phyloP scores from a whole-genome alignment of 257 asterid genomes.

The Forsythia suspensa region DNA sequence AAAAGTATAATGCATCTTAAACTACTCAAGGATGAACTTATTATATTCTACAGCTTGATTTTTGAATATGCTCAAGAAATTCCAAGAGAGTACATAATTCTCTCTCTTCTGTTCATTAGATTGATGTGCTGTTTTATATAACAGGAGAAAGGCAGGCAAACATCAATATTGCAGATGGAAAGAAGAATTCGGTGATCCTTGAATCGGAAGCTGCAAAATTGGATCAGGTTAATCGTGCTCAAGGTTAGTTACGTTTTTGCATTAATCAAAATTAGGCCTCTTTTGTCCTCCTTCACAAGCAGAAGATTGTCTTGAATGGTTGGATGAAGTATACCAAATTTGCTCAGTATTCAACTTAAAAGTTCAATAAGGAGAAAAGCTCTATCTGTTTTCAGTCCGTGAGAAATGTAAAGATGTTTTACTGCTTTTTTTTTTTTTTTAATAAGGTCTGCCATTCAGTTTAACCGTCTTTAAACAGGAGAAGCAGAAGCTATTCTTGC shows the following conservation, averaged over 20 bases:
- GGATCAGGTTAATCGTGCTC: constrained; percentile 90
- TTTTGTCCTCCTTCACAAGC: background rate
- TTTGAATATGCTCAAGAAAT: background rate
- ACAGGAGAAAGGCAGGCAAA: constrained; percentile 92
- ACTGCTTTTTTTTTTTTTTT: background rate
- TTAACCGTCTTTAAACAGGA: constrained; percentile 44
- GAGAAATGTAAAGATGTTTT: background rate
- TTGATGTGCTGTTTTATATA: constrained; percentile 16
- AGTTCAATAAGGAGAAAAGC: background rate
- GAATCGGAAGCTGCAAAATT: constrained; percentile 83
- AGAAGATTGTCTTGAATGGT: background rate
- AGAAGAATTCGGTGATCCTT: constrained; percentile 67
- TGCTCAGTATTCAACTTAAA: background rate
- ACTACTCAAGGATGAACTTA: background rate
- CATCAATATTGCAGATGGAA: constrained; percentile 82
- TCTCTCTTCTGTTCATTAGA: constrained; percentile 16
- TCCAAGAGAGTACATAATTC: background rate
- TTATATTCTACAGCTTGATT: constrained; percentile 10
- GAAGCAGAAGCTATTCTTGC: constrained; percentile 96
- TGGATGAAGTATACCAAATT: constrained; percentile 8
- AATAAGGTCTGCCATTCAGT: background rate
- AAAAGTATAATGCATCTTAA: background rate
- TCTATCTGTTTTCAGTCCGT: background rate
- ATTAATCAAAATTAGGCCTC: background rate
- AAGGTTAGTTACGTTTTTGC: constrained; percentile 44